These are phyloP conservation scores for Myxozyma nipponensis DNA, from an alignment of 805 yeast genomes.

Conservation along the genomic window DNA sequence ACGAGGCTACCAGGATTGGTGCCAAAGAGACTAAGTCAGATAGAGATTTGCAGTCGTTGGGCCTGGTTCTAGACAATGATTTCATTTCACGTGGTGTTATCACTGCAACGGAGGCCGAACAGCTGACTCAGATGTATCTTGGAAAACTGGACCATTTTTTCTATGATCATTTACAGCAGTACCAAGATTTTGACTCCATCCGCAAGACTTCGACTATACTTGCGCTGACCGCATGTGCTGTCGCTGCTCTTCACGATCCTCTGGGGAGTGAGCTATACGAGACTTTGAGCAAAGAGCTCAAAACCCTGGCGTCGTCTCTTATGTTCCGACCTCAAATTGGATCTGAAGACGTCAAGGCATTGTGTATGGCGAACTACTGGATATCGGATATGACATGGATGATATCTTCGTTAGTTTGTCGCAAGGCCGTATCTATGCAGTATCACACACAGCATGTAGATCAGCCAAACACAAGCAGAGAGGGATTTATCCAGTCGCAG, in stretches of 20 bases:
- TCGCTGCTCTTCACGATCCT: constrained; percentile 22
- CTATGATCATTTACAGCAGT: constrained; percentile 17
- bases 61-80: constrained; percentile 18
- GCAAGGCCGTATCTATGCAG: constrained; percentile 22
- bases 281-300: constrained; percentile 11
- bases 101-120: constrained; percentile 18
- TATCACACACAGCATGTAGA: constrained; percentile 16
- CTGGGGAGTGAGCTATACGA: constrained; percentile 19
- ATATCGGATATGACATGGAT: constrained; percentile 22
- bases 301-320: constrained; percentile 8
- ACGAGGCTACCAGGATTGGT: constrained; percentile 13
- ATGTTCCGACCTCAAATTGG: constrained; percentile 20
- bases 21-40: neutral
- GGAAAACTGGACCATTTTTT: constrained; percentile 17
- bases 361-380: constrained; percentile 22
- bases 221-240: constrained; percentile 15
- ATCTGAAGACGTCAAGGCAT: constrained; percentile 14
- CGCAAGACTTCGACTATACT: constrained; percentile 13
- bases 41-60: constrained; percentile 9
- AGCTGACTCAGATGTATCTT: constrained; percentile 10
- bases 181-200: constrained; percentile 10
- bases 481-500: constrained; percentile 11
- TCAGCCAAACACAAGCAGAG: constrained; percentile 12
- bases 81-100: constrained; percentile 19
- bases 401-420: constrained; percentile 11